Base-by-base conservation (phyloP, 306 rosid species). In the Ziziphus jujuba region DNA sequence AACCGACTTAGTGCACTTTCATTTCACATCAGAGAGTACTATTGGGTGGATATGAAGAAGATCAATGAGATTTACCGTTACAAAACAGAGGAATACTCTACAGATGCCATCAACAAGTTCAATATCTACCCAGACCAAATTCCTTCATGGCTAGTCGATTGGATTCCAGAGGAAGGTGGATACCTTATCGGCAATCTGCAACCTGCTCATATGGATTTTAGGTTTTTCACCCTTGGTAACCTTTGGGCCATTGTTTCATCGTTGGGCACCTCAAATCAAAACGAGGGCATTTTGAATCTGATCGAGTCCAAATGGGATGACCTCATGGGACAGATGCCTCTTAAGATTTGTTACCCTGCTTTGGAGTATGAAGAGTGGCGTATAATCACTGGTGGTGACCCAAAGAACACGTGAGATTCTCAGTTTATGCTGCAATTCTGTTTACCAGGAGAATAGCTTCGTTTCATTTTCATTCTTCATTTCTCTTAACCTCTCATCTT, bases 71-170 rank as follows among this genome's bases (percentile, higher is more conserved):
- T 92, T 65, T 92, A 92, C 77, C 96, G 98, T 23, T 92, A 89
- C 23, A 89, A 89, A 82, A 92, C 98, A 0, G 98, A 92, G 84
- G 98, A 92, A 58, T 92, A 92, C 73, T 92, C 96, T 15, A 77
- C 87, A 15, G 89, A 92, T 82, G 96, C 98, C 44, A 78, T 87
- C 69, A 92, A 92, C 84, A 92, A 92, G 82, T 92, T 89, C 86
- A 92, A 92, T 79, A 92, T 92, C 59, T 89, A 92, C 76, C 98
- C 98, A 7, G 98, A 92, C 75, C 98, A 92, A 84, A 92, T 92
- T 75, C 98, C 98, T 51, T 74, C 89, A 51, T 92, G 98, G 98
- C 87, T 92, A 8, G 95, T 89, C 5, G 96, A 89, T 70, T 92
- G 98, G 98, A 80, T 92, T 45, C 85, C 96, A 1, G 96, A 87